phyloP scores from a whole-genome alignment of 2,329 filamentous ascomycete species.

The Ophiostoma angusticollis region DNA sequence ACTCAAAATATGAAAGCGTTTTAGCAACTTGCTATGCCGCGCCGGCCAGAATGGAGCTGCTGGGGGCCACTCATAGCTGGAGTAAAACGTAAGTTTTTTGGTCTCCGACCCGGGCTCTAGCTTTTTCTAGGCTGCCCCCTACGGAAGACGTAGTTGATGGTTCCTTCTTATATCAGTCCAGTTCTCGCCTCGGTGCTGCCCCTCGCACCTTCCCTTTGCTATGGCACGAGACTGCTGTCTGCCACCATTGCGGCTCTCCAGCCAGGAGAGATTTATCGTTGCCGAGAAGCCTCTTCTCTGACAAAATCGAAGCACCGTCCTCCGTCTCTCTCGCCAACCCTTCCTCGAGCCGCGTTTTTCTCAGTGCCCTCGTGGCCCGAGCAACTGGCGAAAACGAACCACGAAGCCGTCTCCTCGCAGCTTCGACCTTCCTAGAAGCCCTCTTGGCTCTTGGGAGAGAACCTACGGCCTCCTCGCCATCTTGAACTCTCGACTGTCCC shows the following conservation, averaged over 20 bases:
- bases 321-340: background rate
- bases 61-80: slow-evolving; percentile 13
- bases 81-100: no score
- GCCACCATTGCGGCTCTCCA: slow-evolving; percentile 23
- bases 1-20: slow-evolving; percentile 1
- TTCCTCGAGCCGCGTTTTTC: no score
- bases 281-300: background rate
- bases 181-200: slow-evolving; percentile 17
- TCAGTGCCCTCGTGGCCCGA: no score
- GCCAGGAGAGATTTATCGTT: slow-evolving; percentile 21
- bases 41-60: no score
- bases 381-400: no score
- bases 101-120: slow-evolving; percentile 2
- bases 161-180: slow-evolving; percentile 15
- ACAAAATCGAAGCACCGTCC: background rate
- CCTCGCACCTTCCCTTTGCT: slow-evolving; percentile 21
- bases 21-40: no score
- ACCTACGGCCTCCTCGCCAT: no score
- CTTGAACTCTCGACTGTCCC: no score
- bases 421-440: no score
- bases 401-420: no score
- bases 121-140: slow-evolving; percentile 4
- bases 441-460: no score
- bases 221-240: slow-evolving; percentile 28
- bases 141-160: no score